Evolutionary conservation across 805 yeast genomes (phyloP), one percentile per base, ranked within the genome.

Genomic region (Candida silvicultrix): DNA sequence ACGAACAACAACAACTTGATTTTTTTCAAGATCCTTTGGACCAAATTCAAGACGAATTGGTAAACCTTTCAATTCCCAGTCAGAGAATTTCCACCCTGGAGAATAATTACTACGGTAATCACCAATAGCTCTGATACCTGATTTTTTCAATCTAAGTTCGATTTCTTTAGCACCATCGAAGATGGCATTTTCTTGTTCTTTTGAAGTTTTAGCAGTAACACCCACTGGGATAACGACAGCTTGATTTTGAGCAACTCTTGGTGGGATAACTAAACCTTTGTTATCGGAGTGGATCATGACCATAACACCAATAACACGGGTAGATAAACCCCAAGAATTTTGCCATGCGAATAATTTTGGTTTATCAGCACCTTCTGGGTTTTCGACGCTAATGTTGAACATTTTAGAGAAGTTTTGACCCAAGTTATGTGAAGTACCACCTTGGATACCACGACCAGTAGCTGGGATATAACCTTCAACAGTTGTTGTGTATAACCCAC

Each of bases 391-490:
- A 56, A 94, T 89, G 72, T 88, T 85, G 73, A 94, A 94, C 99
- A 94, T 94, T 74, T 90, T 92, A 56, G 98, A 90, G 75, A 94
- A 94, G 78, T 94, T 94, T 69, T 89, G 95, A 57, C 99, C 99
- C 66, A 94, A 75, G 66, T 90, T 94, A 73, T 94, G 99, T 35
- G 97, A 89, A 34, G 99, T 94, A 50, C 92, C 99, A 70, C 98
- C 99, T 74, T 94, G 99, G 58, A 94, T 94, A 77, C 98, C 99
- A 76, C 99, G 87, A 59, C 99, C 99, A 46, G 98, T 94, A 51
- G 97, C 87, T 57, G 97, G 96, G 59, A 94, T 89, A 66, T 86
- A 94, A 55, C 98, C 98, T 72, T 94, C 99, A 57, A 83, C 83
- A 40, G 99, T 90, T 46, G 97, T 89, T 53, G 98, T 92, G 75